Evolutionary conservation across 306 rosid genomes (phyloP).

Genomic region (Psophocarpus tetragonolobus): DNA sequence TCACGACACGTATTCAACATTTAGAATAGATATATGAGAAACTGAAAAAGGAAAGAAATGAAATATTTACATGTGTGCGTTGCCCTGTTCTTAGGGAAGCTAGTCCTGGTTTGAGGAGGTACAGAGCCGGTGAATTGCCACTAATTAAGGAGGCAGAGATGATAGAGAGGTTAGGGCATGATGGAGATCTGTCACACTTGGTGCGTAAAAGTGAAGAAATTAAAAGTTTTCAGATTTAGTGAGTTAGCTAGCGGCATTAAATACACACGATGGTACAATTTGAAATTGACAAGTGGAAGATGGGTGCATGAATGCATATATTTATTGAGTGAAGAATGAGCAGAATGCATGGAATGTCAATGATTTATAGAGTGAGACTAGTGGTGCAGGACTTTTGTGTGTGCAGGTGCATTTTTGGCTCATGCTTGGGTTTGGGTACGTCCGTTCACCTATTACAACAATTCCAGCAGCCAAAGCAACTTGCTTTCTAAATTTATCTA

Average conservation of each 20-base stretch:
- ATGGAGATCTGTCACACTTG: not conserved
- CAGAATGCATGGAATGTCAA: not conserved
- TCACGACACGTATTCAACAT: no score
- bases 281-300: not conserved
- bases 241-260: not conserved
- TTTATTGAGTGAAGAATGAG: not conserved
- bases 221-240: not conserved
- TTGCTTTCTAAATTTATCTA: not conserved
- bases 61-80: not conserved
- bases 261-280: not conserved
- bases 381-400: no score
- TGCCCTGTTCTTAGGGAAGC: not conserved
- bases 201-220: not conserved
- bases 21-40: not conserved
- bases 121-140: not conserved
- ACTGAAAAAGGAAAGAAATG: not conserved
- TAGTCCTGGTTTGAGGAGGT: not conserved
- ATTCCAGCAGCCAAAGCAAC: no score
- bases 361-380: no score
- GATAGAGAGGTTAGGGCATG: not conserved
- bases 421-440: no score
- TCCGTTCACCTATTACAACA: no score
- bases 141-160: not conserved
- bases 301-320: not conserved
- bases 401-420: no score